Evolutionary conservation across 2,329 filamentous ascomycete genomes (phyloP).

Genomic region (Salinomyces thailandicus): DNA sequence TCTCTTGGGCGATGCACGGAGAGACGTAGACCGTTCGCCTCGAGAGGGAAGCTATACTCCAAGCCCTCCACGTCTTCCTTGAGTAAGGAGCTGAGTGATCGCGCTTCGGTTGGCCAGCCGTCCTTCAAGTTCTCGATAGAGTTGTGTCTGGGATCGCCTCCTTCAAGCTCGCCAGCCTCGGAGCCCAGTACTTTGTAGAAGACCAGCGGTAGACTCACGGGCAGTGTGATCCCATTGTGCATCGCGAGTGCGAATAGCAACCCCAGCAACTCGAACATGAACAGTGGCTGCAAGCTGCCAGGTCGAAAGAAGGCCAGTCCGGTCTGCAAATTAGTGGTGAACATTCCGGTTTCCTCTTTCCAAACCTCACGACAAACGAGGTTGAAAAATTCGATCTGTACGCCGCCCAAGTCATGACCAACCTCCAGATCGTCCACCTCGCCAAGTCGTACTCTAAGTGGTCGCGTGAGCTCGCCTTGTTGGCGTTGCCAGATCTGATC

Average conservation of each 20-base stretch:
- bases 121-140: constrained; percentile 67
- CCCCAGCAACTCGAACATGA: constrained; percentile 85
- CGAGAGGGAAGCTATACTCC: constrained; percentile 75
- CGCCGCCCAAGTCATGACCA: constrained; percentile 85
- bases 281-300: constrained; percentile 66
- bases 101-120: constrained; percentile 75
- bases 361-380: constrained; percentile 71
- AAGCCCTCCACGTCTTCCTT: constrained; percentile 67
- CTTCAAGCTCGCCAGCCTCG: no score
- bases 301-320: constrained; percentile 83
- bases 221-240: constrained; percentile 86
- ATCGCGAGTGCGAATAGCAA: constrained; percentile 80
- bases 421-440: constrained; percentile 67
- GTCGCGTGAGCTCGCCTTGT: constrained; percentile 68
- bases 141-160: no score
- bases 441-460: constrained; percentile 79
- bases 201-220: constrained; percentile 75
- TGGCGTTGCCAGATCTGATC: constrained; percentile 86
- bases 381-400: constrained; percentile 93
- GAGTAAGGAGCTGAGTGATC: constrained; percentile 60
- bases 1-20: not conserved
- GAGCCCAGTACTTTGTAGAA: constrained; percentile 65
- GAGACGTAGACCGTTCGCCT: constrained; percentile 43
- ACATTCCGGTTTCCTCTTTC: constrained; percentile 65
- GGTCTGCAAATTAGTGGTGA: constrained; percentile 65